These are phyloP conservation scores for Cercospora zeae-maydis DNA, from an alignment of 2,329 filamentous ascomycete species.

Conservation along the genomic window DNA sequence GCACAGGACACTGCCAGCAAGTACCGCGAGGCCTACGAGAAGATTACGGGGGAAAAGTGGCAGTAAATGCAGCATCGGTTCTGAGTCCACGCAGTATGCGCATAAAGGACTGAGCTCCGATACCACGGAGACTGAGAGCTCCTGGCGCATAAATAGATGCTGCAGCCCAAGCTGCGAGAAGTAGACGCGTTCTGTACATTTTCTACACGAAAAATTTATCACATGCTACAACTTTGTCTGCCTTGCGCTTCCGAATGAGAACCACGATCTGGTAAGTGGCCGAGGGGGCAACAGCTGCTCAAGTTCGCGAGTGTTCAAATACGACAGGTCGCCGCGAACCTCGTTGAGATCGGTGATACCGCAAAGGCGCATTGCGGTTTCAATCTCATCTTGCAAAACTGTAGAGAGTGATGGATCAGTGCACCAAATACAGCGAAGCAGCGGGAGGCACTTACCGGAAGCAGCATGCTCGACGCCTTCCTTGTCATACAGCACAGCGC, in stretches of 20 bases:
- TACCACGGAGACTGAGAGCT: not conserved
- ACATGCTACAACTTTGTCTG: conserved; percentile 20
- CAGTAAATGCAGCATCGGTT: not conserved
- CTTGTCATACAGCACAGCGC: conserved; percentile 57
- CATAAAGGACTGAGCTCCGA: not conserved
- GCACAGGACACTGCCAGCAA: conserved; percentile 64
- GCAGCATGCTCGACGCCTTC: conserved; percentile 51
- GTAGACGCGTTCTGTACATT: not conserved
- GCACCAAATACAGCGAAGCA: not conserved
- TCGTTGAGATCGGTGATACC: conserved; percentile 60
- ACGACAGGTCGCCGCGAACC: conserved; percentile 56
- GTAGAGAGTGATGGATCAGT: conserved; percentile 14
- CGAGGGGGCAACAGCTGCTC: conserved; percentile 48
- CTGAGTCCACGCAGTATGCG: not conserved
- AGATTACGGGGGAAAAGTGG: conserved; percentile 42
- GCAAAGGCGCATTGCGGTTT: conserved; percentile 64
- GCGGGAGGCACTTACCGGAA: conserved; percentile 47
- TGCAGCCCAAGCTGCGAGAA: not conserved
- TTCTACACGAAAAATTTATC: not conserved
- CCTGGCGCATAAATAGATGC: not conserved
- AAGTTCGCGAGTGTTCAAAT: conserved; percentile 52
- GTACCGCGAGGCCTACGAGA: conserved; percentile 73
- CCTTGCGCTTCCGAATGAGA: conserved; percentile 18
- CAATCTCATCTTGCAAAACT: conserved; percentile 56
- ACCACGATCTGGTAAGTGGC: conserved; percentile 18